Evolutionary conservation across 2,329 filamentous ascomycete species (phyloP).

Genomic region (Alternaria sp.): DNA sequence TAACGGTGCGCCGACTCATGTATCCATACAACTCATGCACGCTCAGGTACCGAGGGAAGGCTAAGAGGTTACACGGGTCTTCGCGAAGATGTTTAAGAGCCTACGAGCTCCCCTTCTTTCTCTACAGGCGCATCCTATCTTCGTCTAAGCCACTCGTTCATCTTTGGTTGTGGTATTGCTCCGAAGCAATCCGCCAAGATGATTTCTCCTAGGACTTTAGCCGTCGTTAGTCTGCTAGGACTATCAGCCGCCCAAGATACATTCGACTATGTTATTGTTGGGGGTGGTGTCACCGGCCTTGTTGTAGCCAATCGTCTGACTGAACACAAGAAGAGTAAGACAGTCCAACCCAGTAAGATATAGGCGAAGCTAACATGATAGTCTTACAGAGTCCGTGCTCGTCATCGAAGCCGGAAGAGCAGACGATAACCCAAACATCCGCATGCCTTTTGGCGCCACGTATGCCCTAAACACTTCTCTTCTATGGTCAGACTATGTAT

Average conservation of each 20-base stretch:
- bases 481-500: conserved; percentile 29
- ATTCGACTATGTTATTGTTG: conserved; percentile 42
- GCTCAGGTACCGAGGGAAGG: conserved; percentile 1
- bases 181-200: conserved; percentile 23
- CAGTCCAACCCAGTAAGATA: not conserved
- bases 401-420: conserved; percentile 40
- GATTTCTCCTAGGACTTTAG: conserved; percentile 27
- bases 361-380: conserved; percentile 1
- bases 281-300: conserved; percentile 39
- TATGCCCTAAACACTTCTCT: conserved; percentile 33
- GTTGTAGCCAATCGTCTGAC: conserved; percentile 38
- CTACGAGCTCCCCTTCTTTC: conserved; percentile 12
- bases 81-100: conserved; percentile 7
- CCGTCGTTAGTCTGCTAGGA: conserved; percentile 26
- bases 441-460: conserved; percentile 35
- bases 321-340: conserved; percentile 24
- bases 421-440: conserved; percentile 35
- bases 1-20: conserved; percentile 5
- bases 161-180: not conserved
- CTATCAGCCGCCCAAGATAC: conserved; percentile 26
- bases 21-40: conserved; percentile 8
- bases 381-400: conserved; percentile 35
- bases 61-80: not conserved
- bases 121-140: not conserved
- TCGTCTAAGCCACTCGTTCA: not conserved